These are phyloP conservation scores for Geotrichum siamense DNA, from an alignment of 1,139 yeast species.

Conservation along the genomic window DNA sequence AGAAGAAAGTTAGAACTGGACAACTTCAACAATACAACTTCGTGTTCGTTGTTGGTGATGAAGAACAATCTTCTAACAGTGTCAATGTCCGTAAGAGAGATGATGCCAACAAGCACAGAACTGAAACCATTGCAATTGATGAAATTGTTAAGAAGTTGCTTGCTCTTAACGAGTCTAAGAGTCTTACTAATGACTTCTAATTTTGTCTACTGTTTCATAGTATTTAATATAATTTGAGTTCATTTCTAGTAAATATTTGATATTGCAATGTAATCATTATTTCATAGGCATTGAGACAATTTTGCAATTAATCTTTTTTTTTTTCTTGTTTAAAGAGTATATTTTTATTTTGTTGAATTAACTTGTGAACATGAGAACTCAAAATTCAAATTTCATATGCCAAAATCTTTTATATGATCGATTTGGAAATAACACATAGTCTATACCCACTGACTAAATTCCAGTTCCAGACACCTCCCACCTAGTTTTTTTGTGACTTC, in stretches of 20 bases:
- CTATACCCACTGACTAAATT: too few relatives aligned
- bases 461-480: too few relatives aligned
- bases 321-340: too few relatives aligned
- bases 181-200: constrained; percentile 18
- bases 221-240: too few relatives aligned
- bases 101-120: constrained; percentile 75
- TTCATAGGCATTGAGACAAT: background rate
- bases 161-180: constrained; percentile 35
- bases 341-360: too few relatives aligned
- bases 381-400: too few relatives aligned
- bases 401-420: too few relatives aligned
- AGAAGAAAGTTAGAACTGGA: constrained; percentile 94
- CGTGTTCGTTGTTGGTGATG: constrained; percentile 93
- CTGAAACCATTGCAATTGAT: constrained; percentile 66
- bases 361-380: too few relatives aligned
- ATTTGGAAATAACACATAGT: too few relatives aligned
- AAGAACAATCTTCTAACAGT: constrained; percentile 67
- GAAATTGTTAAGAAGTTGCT: constrained; percentile 61
- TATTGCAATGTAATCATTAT: background rate
- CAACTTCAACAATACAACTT: constrained; percentile 89
- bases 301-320: background rate
- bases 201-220: too few relatives aligned
- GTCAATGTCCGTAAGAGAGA: constrained; percentile 94
- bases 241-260: background rate
- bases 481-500: too few relatives aligned